Conservation (phyloP, 176 grass and related monocot species). For the Oryza nivara region DNA sequence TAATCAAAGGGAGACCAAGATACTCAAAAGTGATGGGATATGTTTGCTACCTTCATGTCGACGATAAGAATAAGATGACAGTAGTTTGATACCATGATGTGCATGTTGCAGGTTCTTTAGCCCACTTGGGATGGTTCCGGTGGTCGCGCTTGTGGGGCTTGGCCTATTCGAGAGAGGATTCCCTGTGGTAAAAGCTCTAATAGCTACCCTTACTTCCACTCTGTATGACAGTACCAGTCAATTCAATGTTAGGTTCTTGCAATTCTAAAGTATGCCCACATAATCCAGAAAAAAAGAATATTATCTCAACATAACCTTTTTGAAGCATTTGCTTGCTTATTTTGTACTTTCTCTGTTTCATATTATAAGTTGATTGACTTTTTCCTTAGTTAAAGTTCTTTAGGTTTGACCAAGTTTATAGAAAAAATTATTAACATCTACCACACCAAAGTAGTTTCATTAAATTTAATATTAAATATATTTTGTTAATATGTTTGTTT, state of each 20-base stretch:
- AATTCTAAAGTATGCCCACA: conserved; percentile 1
- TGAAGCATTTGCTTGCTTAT: not conserved
- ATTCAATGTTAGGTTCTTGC: conserved; percentile 11
- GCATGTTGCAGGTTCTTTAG: conserved; percentile 92
- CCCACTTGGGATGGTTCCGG: conserved; percentile 93
- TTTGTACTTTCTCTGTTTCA: not conserved
- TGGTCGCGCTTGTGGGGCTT: conserved; percentile 88
- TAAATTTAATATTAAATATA: no score
- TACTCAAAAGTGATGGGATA: conserved; percentile 28
- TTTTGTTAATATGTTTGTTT: no score
- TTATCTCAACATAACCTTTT: not conserved
- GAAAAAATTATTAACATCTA: no score
- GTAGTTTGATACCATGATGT: conserved; percentile 31
- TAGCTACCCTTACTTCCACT: conserved; percentile 51
- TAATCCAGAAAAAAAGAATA: not conserved
- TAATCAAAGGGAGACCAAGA: conserved; percentile 28
- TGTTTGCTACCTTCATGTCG: conserved; percentile 36
- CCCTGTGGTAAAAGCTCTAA: conserved; percentile 74
- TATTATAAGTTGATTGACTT: no score
- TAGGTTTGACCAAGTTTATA: no score
- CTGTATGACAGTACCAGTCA: not conserved
- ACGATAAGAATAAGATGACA: conserved; percentile 51
- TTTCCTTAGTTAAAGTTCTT: no score
- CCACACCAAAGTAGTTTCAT: no score
- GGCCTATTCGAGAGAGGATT: conserved; percentile 99